Base-by-base conservation (phyloP, 495 filamentous ascomycete species). In the Aspergillus sclerotioniger region DNA sequence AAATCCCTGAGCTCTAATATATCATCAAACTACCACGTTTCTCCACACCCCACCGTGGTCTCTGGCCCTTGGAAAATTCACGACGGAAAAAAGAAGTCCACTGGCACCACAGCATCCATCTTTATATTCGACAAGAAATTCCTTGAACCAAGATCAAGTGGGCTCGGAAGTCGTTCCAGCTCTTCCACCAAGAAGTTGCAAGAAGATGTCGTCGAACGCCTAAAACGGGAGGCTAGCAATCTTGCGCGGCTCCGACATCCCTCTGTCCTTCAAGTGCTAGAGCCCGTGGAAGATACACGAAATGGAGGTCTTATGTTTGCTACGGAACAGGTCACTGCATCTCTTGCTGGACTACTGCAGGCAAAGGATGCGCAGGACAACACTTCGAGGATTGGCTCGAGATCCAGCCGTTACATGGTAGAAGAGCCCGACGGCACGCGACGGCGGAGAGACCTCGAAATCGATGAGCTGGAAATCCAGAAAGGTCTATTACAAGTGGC, bases 21-120 rank as follows among this genome's bases (percentile, higher is more conserved):
- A 73, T 83, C 85, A 58, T 84, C 89, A 59, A 93, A 96, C 73
- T 98, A 98, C 73, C 82, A 86, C 56, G 78, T 96, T 51, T 83
- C 90, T 8, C 77, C 85, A 17, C 80, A 82, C 52, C 82, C 89
- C 19, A 82, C 81, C 10, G 83, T 90, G 17, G 82, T 83, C 32
- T 89, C 92, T 20, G 94, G 94, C 19, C 90, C 92, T 21, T 98
- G 94, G 94, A 96, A 91, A 76, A 92, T 98, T 71, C 91, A 91
- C 77, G 90, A 95, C 76, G 95, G 90, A 45, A 97, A 95, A 80
- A 96, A 96, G 72, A 97, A 96, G 71, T 88, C 88, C 12, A 94
- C 91, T 0, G 87, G 86, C 33, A 96, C 93, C 61, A 72, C 87
- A 13, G 92, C 87, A 19, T 98, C 94, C 9, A 86, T 98, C 58